phyloP scores from a whole-genome alignment of 2,329 filamentous ascomycete genomes.

The Colletotrichum falcatum region DNA sequence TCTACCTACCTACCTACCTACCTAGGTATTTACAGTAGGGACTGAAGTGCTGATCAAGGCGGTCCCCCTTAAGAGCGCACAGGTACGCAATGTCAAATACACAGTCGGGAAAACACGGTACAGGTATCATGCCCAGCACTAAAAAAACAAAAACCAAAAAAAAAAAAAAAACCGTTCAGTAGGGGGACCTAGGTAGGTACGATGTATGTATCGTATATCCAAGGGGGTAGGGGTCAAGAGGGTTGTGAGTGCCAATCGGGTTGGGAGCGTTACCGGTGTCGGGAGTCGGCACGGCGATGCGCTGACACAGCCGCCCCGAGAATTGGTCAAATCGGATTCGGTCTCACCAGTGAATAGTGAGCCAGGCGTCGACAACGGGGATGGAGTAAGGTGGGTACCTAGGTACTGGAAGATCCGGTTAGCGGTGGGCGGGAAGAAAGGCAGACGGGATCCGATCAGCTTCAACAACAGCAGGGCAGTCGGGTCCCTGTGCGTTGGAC shows the following conservation, averaged over 20 bases:
- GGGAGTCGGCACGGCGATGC: conserved; percentile 14
- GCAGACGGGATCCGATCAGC: conserved; percentile 2
- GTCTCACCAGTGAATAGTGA: conserved; percentile 23
- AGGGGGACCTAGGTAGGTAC: no score
- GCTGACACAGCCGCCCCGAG: conserved; percentile 23
- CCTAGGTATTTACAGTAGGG: no score
- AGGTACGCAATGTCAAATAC: no score
- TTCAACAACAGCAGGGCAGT: not conserved
- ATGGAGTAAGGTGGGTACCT: not conserved
- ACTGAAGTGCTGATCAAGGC: no score
- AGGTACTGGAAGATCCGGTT: not conserved
- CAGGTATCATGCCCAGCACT: no score
- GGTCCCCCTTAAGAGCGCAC: no score
- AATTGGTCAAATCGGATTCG: conserved; percentile 28
- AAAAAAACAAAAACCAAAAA: no score
- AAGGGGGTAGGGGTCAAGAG: not conserved
- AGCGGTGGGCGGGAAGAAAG: not conserved
- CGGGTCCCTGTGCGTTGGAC: conserved; percentile 10
- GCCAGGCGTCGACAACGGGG: conserved; percentile 6
- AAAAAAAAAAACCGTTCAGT: no score
- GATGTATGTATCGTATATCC: no score
- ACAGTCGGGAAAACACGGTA: no score
- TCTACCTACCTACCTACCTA: no score
- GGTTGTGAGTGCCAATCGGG: not conserved
- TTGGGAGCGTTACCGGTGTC: not conserved